Evolutionary conservation across 345 rosid species (phyloP).

Genomic region (Leavenworthia alabamica): DNA sequence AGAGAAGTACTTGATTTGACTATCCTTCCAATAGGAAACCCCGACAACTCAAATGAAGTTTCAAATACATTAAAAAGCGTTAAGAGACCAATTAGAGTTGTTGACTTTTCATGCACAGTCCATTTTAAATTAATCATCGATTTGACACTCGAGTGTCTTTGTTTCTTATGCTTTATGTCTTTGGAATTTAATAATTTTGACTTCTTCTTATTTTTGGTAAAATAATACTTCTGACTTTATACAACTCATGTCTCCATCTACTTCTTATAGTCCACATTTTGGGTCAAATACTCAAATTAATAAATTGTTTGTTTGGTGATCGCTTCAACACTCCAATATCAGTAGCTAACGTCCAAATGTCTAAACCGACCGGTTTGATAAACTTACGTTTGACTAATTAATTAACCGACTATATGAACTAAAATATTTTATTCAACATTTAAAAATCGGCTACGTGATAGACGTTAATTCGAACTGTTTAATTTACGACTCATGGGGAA

Average conservation of each 20-base stretch:
- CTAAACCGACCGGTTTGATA: background rate
- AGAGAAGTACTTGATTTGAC: slow-evolving; percentile 21
- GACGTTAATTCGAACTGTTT: background rate
- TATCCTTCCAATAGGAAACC: background rate
- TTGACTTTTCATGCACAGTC: slow-evolving; percentile 24
- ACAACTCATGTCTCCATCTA: slow-evolving; percentile 13
- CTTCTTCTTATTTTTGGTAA: no score
- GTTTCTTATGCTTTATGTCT: slow-evolving; percentile 5
- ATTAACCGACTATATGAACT: background rate
- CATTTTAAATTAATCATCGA: slow-evolving; percentile 22
- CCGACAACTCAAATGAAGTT: background rate
- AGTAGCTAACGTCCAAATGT: background rate
- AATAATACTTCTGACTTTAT: slow-evolving; percentile 22
- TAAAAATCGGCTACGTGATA: background rate
- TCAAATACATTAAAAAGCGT: slow-evolving; percentile 12
- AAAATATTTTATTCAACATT: background rate
- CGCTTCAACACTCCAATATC: background rate
- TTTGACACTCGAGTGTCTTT: slow-evolving; percentile 20
- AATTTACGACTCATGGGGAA: background rate
- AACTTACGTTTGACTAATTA: background rate
- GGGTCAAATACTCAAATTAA: background rate
- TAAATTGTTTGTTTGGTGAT: background rate
- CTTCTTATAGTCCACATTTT: background rate
- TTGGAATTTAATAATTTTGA: slow-evolving; percentile 17
- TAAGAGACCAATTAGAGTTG: slow-evolving; percentile 4